Evolutionary conservation across 2,329 filamentous ascomycete genomes (phyloP).

Genomic region (Diaporthe citriasiana): DNA sequence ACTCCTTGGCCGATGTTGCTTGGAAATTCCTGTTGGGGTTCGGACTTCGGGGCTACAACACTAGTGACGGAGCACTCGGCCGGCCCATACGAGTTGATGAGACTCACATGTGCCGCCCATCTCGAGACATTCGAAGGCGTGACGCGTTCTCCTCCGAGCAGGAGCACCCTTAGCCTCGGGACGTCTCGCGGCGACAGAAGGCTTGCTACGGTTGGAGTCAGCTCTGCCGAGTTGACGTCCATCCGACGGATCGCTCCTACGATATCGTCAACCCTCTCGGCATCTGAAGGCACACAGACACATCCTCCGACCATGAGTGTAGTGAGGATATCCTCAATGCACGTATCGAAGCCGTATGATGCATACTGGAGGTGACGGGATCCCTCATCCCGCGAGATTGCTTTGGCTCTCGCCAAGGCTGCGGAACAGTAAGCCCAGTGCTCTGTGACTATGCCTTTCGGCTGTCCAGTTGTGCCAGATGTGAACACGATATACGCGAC

Average conservation of each 20-base stretch:
- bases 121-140: constrained; percentile 7
- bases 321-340: constrained; percentile 45
- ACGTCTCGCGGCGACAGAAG: constrained; percentile 23
- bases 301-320: constrained; percentile 49
- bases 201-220: constrained; percentile 30
- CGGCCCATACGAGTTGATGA: constrained; percentile 49
- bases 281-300: constrained; percentile 55
- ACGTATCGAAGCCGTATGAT: constrained; percentile 51
- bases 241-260: constrained; percentile 43
- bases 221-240: constrained; percentile 39
- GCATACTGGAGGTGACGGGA: constrained; percentile 53
- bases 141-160: neutral
- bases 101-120: constrained; percentile 65
- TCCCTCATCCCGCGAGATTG: neutral
- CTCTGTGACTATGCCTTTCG: constrained; percentile 63
- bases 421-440: constrained; percentile 43
- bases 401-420: too few species aligned
- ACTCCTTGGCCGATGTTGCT: too few species aligned
- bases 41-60: too few species aligned
- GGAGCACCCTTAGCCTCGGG: neutral
- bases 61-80: neutral
- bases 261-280: constrained; percentile 55
- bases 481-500: constrained; percentile 64
- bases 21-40: too few species aligned
- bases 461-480: constrained; percentile 67